Evolutionary conservation across 73 alveolate genomes (phyloP).

Genomic region (Urostyla sp.): DNA sequence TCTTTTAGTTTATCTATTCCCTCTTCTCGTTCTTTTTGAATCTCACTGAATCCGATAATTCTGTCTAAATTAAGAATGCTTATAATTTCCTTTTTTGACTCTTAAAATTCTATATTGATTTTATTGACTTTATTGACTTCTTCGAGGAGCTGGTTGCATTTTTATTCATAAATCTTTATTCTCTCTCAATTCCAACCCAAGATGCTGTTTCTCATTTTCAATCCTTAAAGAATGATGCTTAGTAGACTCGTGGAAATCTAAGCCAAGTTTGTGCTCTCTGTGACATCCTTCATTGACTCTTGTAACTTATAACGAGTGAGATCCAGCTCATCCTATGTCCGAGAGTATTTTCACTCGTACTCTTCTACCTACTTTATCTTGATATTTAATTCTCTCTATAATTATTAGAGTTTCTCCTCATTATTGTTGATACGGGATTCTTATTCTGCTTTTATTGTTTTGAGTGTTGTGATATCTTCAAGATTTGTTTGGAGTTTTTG

Average conservation of each 20-base stretch:
- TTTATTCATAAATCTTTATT: conserved; percentile 53
- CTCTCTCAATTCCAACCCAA: conserved; percentile 25
- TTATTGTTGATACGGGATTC: conserved; percentile 20
- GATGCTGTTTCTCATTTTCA: conserved; percentile 45
- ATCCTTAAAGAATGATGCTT: conserved; percentile 15
- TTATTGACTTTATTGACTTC: conserved; percentile 42
- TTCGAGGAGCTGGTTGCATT: conserved; percentile 13
- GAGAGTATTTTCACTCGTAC: conserved; percentile 20
- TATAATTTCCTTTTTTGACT: conserved; percentile 41
- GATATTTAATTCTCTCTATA: conserved; percentile 38
- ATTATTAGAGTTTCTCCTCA: conserved; percentile 28
- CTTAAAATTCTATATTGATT: conserved; percentile 34
- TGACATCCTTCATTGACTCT: conserved; percentile 54
- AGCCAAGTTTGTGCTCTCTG: conserved; percentile 31
- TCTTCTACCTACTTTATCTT: conserved; percentile 47
- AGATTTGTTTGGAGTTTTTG: not conserved
- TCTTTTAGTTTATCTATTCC: conserved; percentile 56
- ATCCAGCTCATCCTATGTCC: conserved; percentile 41
- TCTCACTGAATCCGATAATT: conserved; percentile 66
- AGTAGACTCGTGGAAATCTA: conserved; percentile 45
- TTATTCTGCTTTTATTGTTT: conserved; percentile 47
- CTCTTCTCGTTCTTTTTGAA: conserved; percentile 63
- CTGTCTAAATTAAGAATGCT: too few species aligned
- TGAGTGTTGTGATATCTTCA: conserved; percentile 47
- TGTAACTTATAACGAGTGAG: conserved; percentile 41